Evolutionary conservation across 2,329 filamentous ascomycete genomes (phyloP).

Genomic region (Bipolaris oryzae): DNA sequence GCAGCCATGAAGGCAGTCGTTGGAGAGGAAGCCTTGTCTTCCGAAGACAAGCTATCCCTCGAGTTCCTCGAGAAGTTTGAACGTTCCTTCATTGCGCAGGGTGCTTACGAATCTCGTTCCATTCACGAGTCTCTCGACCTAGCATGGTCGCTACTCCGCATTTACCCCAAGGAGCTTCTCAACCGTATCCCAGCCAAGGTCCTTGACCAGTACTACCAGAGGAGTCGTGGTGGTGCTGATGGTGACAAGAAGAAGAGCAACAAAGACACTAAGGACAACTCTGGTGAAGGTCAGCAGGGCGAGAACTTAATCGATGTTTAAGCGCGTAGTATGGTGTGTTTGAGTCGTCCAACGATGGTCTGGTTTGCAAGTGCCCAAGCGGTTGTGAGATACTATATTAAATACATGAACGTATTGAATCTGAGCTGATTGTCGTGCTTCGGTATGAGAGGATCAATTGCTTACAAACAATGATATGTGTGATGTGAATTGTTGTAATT

Average conservation of each 20-base stretch:
- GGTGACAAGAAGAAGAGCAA: conserved; percentile 48
- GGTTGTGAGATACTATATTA: conserved; percentile 23
- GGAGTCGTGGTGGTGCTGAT: conserved; percentile 46
- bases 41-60: conserved; percentile 95
- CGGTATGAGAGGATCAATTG: not conserved
- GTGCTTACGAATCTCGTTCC: conserved; percentile 85
- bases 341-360: conserved; percentile 9
- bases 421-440: not conserved
- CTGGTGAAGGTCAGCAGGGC: conserved; percentile 40
- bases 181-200: conserved; percentile 73
- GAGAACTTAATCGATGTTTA: conserved; percentile 51
- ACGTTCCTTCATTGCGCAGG: conserved; percentile 90
- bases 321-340: conserved; percentile 7
- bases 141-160: conserved; percentile 93
- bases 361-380: conserved; percentile 21
- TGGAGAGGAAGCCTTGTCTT: conserved; percentile 92
- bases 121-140: conserved; percentile 95
- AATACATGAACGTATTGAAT: conserved; percentile 25
- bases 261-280: conserved; percentile 53
- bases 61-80: conserved; percentile 99
- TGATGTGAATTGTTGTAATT: not conserved
- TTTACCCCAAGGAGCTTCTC: conserved; percentile 97
- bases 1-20: conserved; percentile 99
- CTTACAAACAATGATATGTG: not conserved
- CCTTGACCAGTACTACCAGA: conserved; percentile 58